A percentile compares a stretch with the other conserved stretches of the same genome.
phyloP scores from a whole-genome alignment of 768 basidiomycete genomes.

The Strobilomyces echinocephalus region DNA sequence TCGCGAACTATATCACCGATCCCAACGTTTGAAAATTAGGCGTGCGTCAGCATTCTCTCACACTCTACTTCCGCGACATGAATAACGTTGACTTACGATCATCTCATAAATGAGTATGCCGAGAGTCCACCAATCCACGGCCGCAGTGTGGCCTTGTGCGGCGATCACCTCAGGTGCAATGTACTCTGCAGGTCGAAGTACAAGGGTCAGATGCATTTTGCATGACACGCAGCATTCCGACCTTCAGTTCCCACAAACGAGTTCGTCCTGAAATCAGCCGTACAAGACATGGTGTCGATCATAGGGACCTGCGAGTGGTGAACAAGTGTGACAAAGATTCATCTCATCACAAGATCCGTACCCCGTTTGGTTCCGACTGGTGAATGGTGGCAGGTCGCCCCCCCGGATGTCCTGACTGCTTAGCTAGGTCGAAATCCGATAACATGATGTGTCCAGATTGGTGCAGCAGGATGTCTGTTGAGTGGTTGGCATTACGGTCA shows the following conservation, averaged over 20 bases:
- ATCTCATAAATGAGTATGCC: conserved; percentile 99
- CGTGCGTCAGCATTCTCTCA: conserved; percentile 31
- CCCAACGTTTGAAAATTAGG: conserved; percentile 19
- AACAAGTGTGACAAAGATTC: conserved; percentile 3
- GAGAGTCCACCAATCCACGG: conserved; percentile 99
- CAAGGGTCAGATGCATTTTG: conserved; percentile 14
- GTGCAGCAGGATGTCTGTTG: conserved; percentile 89
- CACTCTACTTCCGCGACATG: conserved; percentile 13
- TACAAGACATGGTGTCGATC: conserved; percentile 96
- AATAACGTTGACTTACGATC: conserved; percentile 67
- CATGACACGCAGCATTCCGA: conserved; percentile 33
- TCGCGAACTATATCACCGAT: conserved; percentile 69
- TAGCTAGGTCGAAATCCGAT: conserved; percentile 98
- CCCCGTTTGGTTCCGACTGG: conserved; percentile 82
- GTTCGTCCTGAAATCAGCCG: conserved; percentile 96
- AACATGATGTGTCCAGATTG: conserved; percentile 99
- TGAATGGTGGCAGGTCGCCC: conserved; percentile 86
- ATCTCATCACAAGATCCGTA: conserved; percentile 35
- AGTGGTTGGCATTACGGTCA: background rate
- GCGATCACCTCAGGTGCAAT: conserved; percentile 99
- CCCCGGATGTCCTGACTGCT: conserved; percentile 84
- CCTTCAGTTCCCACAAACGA: conserved; percentile 99
- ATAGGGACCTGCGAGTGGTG: conserved; percentile 63
- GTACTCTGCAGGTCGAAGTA: conserved; percentile 63
- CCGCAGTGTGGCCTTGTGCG: conserved; percentile 93